A percentile compares a stretch with the other conserved stretches of the same genome.
phyloP scores from a whole-genome alignment of 176 grass and related monocot species.

The Paspalum notatum region DNA sequence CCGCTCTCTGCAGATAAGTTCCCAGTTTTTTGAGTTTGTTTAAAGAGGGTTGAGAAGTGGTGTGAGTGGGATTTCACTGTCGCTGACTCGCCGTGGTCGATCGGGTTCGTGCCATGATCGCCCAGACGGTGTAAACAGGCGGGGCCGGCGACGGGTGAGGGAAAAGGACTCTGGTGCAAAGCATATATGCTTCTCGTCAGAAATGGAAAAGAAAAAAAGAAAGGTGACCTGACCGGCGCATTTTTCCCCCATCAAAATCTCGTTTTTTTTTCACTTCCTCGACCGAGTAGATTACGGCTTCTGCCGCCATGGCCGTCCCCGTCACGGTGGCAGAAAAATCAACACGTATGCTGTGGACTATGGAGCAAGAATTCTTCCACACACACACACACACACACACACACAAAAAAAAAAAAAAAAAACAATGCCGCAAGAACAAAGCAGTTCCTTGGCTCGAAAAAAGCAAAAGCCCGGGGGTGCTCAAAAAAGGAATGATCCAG shows the following conservation, averaged over 20 bases:
- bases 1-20: background rate
- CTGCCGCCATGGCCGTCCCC: background rate
- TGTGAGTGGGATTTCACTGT: background rate
- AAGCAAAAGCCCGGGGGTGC: conserved; percentile 15
- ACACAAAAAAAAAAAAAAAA: too few species aligned
- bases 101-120: background rate
- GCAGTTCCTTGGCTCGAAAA: background rate
- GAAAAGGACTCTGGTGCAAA: background rate
- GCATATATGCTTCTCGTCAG: background rate
- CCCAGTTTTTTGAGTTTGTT: background rate
- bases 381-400: too few species aligned
- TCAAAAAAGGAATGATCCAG: conserved; percentile 29
- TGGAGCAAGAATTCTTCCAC: too few species aligned
- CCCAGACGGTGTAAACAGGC: background rate
- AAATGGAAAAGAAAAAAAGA: background rate
- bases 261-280: background rate
- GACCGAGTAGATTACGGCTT: background rate
- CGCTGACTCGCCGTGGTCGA: background rate
- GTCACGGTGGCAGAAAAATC: background rate
- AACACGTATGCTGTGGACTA: conserved; percentile 23
- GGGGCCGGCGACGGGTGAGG: background rate
- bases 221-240: background rate
- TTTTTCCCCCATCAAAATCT: background rate
- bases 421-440: too few species aligned
- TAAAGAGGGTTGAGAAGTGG: background rate